Conservation (phyloP, 1,284 basidiomycete genomes). For the Apiotrichum sp. region DNA sequence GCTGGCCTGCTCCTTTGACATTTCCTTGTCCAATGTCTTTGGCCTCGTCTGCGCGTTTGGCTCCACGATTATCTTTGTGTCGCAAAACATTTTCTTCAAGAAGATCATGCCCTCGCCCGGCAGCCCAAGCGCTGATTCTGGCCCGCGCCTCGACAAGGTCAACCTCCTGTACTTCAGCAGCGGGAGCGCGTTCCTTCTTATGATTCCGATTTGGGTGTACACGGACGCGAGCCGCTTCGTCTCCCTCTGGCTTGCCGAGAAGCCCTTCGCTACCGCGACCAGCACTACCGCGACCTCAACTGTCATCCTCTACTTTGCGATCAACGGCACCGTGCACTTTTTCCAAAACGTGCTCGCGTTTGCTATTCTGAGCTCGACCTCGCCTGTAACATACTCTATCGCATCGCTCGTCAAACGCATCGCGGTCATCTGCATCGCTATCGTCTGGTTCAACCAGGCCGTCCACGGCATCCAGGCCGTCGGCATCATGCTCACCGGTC, state of each 20-base stretch:
- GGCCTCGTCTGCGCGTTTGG: conserved; percentile 88
- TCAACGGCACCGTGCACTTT: conserved; percentile 95
- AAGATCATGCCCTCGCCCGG: conserved; percentile 77
- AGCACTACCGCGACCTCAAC: conserved; percentile 18
- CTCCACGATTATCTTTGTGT: conserved; percentile 91
- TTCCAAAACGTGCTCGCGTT: conserved; percentile 97
- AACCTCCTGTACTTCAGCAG: conserved; percentile 94
- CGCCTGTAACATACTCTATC: conserved; percentile 97
- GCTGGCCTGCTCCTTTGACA: conserved; percentile 90
- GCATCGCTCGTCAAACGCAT: conserved; percentile 97
- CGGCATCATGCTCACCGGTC: conserved; percentile 84
- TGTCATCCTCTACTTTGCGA: conserved; percentile 64
- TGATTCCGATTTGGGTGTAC: conserved; percentile 90
- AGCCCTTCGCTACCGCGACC: neutral
- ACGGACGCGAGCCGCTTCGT: conserved; percentile 69
- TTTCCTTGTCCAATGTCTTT: conserved; percentile 72
- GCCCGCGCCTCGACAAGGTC: conserved; percentile 81
- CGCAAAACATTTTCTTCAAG: conserved; percentile 98
- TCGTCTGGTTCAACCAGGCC: conserved; percentile 90
- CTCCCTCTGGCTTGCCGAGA: conserved; percentile 35
- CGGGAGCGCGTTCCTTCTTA: conserved; percentile 85
- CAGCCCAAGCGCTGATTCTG: conserved; percentile 19
- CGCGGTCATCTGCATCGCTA: conserved; percentile 94
- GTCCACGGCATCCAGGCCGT: conserved; percentile 76
- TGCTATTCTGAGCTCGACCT: conserved; percentile 87